phyloP scores from a whole-genome alignment of 2,329 filamentous ascomycete species.

The Coniochaeta prunicola region DNA sequence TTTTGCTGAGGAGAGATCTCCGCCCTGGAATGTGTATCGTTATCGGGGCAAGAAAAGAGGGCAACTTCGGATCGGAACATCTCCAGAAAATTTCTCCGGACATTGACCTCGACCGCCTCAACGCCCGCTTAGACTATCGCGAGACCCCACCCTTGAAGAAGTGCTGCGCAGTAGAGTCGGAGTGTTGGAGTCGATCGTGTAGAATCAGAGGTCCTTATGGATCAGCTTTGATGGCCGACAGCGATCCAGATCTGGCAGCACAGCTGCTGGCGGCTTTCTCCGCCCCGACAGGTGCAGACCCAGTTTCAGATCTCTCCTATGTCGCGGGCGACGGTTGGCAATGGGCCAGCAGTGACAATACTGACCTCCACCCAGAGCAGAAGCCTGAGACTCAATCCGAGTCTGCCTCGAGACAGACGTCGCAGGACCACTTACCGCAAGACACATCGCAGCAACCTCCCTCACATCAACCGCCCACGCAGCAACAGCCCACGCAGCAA shows the following conservation, averaged over 20 bases:
- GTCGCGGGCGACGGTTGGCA: background rate
- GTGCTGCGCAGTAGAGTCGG: background rate
- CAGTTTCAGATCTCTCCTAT: background rate
- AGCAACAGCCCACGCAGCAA: background rate
- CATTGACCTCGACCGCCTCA: background rate
- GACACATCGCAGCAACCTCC: background rate
- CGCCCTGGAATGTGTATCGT: background rate
- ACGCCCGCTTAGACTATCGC: background rate
- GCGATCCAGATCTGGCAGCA: conserved; percentile 1
- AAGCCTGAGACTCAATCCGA: background rate
- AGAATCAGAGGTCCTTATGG: background rate
- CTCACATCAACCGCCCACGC: background rate
- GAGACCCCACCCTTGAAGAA: background rate
- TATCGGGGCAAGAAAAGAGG: background rate
- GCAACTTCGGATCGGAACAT: background rate
- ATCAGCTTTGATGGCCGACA: background rate
- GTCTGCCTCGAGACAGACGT: background rate
- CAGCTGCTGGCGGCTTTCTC: conserved; percentile 2
- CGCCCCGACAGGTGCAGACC: background rate
- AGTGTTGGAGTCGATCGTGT: background rate
- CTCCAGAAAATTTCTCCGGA: conserved; percentile 2
- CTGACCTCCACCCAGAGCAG: background rate
- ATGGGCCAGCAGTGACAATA: background rate
- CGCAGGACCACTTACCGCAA: background rate
- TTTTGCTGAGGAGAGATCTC: background rate